Base-by-base conservation (phyloP, 2,329 filamentous ascomycete species). In the Hymenoscyphus infarciens region DNA sequence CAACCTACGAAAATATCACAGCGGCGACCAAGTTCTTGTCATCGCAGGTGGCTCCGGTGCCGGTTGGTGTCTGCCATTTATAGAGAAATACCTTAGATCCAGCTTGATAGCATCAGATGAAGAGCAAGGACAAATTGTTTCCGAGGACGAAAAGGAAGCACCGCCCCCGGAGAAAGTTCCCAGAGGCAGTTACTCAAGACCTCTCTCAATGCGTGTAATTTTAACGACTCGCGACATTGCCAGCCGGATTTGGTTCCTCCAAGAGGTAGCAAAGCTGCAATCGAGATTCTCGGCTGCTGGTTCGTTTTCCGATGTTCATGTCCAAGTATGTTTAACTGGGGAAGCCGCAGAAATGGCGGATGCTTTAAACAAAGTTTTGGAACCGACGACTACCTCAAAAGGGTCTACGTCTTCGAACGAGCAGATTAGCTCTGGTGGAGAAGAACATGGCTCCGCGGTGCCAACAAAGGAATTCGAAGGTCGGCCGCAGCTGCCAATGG, bases 1-100 rank as follows among this genome's bases (percentile, higher is more conserved):
- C 7, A 59, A 54, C 25, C 53, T 57, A 1, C 11, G n/a, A 10
- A 56, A 61, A 13, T 59, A 63, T 29, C 22, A 57, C 6, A 49
- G 42, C 1, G 59, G n/a, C n/a, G 56, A 65, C 13, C 61, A 59
- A 39, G 25, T 49, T 8, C n/a, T 67, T 7, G 29, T 67, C 3
- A 60, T 66, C 10, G 66, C 66, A 0, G 66, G 66, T 5, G 66
- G 66, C 1, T 54, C 56, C 19, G 64, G 64, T 4, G 52, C 64
- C 2, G 62, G 62, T 7, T 67, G 56, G 29, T 42, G 61, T n/a
- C 25, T 67, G 5, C 64, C 62, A 38, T 49, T 66, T 22, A 33
- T 64, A 33, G 52, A 59, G 22, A 52, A 19, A 31, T 35, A 61
- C 15, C n/a, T 62, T 13, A 49, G 56, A 7, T 53, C 55, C 58